phyloP scores from a whole-genome alignment of 129 eudicot species.

The Heracleum sosnowskyi region DNA sequence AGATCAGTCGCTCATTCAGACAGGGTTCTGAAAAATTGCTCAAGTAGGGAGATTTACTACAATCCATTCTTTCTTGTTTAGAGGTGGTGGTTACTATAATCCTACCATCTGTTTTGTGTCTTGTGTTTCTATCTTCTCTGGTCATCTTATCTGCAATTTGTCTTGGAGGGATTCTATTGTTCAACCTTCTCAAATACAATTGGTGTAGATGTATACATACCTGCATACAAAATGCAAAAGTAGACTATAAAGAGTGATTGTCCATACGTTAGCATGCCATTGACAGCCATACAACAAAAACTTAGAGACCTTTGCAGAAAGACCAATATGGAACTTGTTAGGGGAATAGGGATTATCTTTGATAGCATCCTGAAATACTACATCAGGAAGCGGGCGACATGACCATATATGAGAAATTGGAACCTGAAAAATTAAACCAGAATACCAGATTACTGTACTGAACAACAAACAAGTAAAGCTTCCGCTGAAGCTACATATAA shows the following conservation, averaged over 20 bases:
- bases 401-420: slow-evolving; percentile 38
- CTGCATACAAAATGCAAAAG: slow-evolving; percentile 18
- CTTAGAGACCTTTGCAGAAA: slow-evolving; percentile 47
- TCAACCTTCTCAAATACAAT: slow-evolving; percentile 28
- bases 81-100: not conserved
- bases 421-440: slow-evolving; percentile 35
- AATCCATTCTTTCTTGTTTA: too few species aligned
- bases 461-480: not conserved
- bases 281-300: not conserved
- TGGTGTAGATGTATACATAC: slow-evolving; percentile 31
- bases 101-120: slow-evolving; percentile 16
- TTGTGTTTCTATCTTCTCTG: too few species aligned
- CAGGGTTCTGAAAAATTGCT: too few species aligned
- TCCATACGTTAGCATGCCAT: not conserved
- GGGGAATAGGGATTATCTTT: slow-evolving; percentile 50
- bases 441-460: not conserved
- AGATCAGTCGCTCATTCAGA: too few species aligned
- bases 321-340: slow-evolving; percentile 55
- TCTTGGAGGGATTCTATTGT: not conserved
- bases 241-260: not conserved
- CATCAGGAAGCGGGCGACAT: slow-evolving; percentile 58
- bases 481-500: not conserved
- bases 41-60: too few species aligned
- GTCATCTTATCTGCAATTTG: too few species aligned
- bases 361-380: slow-evolving; percentile 47